Evolutionary conservation across 257 asterid genomes (phyloP).

Genomic region (Haberlea rhodopensis): DNA sequence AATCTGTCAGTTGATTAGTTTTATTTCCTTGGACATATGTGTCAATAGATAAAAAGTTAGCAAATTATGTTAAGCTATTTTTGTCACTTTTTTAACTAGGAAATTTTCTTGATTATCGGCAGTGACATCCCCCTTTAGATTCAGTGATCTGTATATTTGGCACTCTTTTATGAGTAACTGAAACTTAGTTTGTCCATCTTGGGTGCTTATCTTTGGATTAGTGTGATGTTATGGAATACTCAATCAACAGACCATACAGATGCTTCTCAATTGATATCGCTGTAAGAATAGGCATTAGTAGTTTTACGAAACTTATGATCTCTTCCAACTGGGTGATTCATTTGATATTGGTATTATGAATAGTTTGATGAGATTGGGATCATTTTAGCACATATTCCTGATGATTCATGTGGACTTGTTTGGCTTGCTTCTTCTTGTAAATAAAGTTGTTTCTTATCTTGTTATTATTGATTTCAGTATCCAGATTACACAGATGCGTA

Average conservation of each 20-base stretch:
- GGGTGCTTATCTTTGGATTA: not conserved
- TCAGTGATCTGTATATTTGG: not conserved
- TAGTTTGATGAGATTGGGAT: not conserved
- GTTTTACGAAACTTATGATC: not conserved
- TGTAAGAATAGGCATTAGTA: not conserved
- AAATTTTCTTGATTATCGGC: not conserved
- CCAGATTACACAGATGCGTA: conserved; percentile 88
- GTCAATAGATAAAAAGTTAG: not conserved
- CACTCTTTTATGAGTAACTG: not conserved
- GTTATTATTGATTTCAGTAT: conserved; percentile 50
- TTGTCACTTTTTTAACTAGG: not conserved
- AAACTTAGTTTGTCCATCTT: not conserved
- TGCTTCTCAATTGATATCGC: not conserved
- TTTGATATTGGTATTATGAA: conserved; percentile 7
- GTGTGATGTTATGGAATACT: not conserved
- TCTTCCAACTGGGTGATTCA: not conserved
- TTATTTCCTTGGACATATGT: not conserved
- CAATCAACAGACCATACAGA: not conserved
- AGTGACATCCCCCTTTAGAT: not conserved
- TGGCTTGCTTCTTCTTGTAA: conserved; percentile 12
- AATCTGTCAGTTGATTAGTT: not conserved
- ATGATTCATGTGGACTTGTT: conserved; percentile 7
- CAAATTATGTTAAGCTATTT: too few relatives aligned
- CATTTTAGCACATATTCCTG: not conserved
- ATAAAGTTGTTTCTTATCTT: conserved; percentile 21